Evolutionary conservation across 1,139 yeast genomes (phyloP).

Genomic region (Magnusiomyces ingens): DNA sequence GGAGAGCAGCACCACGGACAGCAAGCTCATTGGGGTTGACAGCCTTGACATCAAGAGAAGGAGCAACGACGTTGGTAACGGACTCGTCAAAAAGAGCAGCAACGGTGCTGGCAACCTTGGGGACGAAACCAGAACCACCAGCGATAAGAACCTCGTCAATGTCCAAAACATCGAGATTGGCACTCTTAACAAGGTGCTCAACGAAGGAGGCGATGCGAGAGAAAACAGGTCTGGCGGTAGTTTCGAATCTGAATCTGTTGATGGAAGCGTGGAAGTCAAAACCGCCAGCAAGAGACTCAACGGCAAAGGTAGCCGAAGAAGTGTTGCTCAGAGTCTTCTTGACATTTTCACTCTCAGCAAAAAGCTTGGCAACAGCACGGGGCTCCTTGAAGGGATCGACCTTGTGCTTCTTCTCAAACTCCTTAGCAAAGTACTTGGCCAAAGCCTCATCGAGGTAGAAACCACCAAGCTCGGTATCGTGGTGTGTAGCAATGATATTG

Average conservation of each 20-base stretch:
- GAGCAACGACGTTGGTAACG: slow-evolving; percentile 68
- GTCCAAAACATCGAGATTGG: slow-evolving; percentile 77
- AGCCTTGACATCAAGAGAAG: slow-evolving; percentile 69
- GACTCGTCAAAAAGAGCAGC: slow-evolving; percentile 69
- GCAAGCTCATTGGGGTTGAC: slow-evolving; percentile 82
- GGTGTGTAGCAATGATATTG: slow-evolving; percentile 82
- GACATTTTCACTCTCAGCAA: slow-evolving; percentile 74
- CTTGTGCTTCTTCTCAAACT: slow-evolving; percentile 82
- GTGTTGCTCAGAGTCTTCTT: slow-evolving; percentile 92
- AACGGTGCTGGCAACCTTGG: slow-evolving; percentile 78
- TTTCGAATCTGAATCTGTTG: slow-evolving; percentile 91
- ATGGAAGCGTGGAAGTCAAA: slow-evolving; percentile 87
- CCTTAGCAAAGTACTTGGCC: slow-evolving; percentile 81
- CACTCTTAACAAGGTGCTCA: slow-evolving; percentile 68
- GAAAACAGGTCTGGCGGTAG: slow-evolving; percentile 74
- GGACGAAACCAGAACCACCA: slow-evolving; percentile 92
- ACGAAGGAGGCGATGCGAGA: slow-evolving; percentile 71
- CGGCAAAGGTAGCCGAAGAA: slow-evolving; percentile 81
- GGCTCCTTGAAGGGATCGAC: slow-evolving; percentile 74
- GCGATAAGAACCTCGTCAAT: slow-evolving; percentile 85
- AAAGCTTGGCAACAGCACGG: slow-evolving; percentile 83
- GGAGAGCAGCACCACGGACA: slow-evolving; percentile 95
- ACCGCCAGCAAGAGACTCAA: slow-evolving; percentile 93
- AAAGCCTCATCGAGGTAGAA: slow-evolving; percentile 73
- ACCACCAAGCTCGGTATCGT: slow-evolving; percentile 83